Percentiles rank a stretch among this genome's conserved stretches.
Conservation (phyloP, 805 yeast genomes). For the Tetrapisispora taiwanensis region DNA sequence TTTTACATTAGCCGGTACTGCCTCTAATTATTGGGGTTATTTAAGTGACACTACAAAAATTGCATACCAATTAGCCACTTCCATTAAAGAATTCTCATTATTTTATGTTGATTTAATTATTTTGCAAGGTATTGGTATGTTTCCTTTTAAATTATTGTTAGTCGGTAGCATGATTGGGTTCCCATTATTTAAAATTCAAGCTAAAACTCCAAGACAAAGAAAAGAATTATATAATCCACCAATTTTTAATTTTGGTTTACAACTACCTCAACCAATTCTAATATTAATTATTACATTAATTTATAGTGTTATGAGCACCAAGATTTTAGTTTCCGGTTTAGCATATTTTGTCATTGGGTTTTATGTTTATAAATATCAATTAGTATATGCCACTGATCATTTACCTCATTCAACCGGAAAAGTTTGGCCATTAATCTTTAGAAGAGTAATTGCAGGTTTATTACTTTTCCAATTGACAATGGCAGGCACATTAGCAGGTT, state of each 20-base stretch:
- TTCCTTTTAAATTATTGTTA: constrained; percentile 77
- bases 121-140: constrained; percentile 77
- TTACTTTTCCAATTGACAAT: constrained; percentile 80
- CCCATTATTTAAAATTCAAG: constrained; percentile 52
- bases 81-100: constrained; percentile 66
- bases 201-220: constrained; percentile 78
- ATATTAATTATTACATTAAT: constrained; percentile 76
- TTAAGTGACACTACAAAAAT: constrained; percentile 82
- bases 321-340: constrained; percentile 74
- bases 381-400: constrained; percentile 83
- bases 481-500: constrained; percentile 76
- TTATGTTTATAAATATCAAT: constrained; percentile 82
- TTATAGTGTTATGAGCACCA: constrained; percentile 83
- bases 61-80: constrained; percentile 77
- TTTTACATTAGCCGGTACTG: constrained; percentile 89
- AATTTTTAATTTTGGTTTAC: constrained; percentile 82
- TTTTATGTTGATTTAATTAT: constrained; percentile 85
- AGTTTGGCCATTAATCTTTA: constrained; percentile 85
- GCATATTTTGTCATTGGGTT: constrained; percentile 78
- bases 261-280: constrained; percentile 83
- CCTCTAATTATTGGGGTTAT: constrained; percentile 67
- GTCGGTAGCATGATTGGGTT: constrained; percentile 69
- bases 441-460: constrained; percentile 74
- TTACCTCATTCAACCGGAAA: constrained; percentile 95
- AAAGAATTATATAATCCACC: constrained; percentile 75